Conservation (phyloP, 805 yeast genomes). For the Myxozyma kluyveri region DNA sequence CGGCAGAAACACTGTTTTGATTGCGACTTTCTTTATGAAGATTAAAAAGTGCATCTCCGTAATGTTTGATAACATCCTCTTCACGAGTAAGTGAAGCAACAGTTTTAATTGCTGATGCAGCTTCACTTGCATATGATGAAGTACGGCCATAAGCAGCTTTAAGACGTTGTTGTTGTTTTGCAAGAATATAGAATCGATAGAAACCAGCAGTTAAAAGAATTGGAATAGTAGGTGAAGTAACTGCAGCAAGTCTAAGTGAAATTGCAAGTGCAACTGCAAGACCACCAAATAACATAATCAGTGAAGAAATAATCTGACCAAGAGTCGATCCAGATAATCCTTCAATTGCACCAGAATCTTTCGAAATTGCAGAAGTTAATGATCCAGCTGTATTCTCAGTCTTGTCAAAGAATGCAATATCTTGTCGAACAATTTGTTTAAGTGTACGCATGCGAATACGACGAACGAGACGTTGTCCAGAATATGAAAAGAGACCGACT, state of each 20-base stretch:
- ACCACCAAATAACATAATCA: conserved; percentile 43
- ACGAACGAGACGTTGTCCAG: conserved; percentile 34
- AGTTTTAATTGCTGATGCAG: conserved; percentile 43
- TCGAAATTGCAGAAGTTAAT: conserved; percentile 32
- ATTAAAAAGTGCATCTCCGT: conserved; percentile 25
- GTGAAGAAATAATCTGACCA: conserved; percentile 35
- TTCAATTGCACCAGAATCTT: conserved; percentile 36
- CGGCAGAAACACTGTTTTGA: conserved; percentile 18
- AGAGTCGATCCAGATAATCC: conserved; percentile 36
- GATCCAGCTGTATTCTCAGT: conserved; percentile 34
- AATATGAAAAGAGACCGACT: conserved; percentile 25
- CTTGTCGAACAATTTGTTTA: conserved; percentile 34
- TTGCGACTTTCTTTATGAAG: conserved; percentile 17
- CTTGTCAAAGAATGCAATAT: conserved; percentile 34
- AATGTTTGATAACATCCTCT: conserved; percentile 38
- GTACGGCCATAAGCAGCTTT: conserved; percentile 37
- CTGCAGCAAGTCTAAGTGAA: conserved; percentile 44
- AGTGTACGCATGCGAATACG: conserved; percentile 33
- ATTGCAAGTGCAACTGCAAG: conserved; percentile 42
- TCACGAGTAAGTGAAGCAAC: conserved; percentile 46
- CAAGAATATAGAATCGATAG: conserved; percentile 40
- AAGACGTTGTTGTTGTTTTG: conserved; percentile 39
- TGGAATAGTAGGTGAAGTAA: conserved; percentile 40
- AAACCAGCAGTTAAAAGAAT: conserved; percentile 44
- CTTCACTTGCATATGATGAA: conserved; percentile 42